These are phyloP conservation scores for Kwoniella pini DNA, from an alignment of 768 basidiomycete genomes.

Conservation along the genomic window DNA sequence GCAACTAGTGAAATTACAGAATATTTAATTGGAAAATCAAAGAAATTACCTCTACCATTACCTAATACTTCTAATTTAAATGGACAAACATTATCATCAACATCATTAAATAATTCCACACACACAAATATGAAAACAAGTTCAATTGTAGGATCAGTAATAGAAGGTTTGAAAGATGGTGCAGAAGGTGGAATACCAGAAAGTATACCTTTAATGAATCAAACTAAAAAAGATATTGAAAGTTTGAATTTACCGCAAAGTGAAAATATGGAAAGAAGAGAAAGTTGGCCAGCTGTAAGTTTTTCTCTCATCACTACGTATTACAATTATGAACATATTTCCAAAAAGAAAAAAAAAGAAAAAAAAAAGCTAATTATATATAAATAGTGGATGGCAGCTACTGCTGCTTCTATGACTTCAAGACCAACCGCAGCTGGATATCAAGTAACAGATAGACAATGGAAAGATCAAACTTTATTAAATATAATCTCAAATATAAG, in stretches of 20 bases:
- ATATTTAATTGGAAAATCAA: constrained; percentile 55
- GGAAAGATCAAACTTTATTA: constrained; percentile 57
- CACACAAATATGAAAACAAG: too few relatives aligned
- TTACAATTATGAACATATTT: neutral
- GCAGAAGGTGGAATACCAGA: constrained; percentile 47
- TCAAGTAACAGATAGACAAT: constrained; percentile 8
- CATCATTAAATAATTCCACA: too few relatives aligned
- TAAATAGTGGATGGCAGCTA: constrained; percentile 42
- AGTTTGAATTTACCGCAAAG: constrained; percentile 13
- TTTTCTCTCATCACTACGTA: too few relatives aligned
- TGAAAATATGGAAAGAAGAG: constrained; percentile 22
- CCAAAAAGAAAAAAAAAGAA: too few relatives aligned
- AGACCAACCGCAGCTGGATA: constrained; percentile 24
- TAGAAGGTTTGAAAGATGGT: constrained; percentile 37
- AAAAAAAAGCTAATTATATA: neutral
- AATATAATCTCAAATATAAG: constrained; percentile 56
- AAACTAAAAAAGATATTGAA: constrained; percentile 27
- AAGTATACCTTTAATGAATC: constrained; percentile 52
- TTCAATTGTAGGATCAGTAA: constrained; percentile 21
- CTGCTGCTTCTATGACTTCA: constrained; percentile 25
- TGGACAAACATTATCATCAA: neutral
- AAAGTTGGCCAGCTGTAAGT: constrained; percentile 38
- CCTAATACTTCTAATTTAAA: constrained; percentile 17
- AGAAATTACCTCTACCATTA: constrained; percentile 29
- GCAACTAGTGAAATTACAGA: constrained; percentile 73